These are phyloP conservation scores for Mycena kentingensis DNA, from an alignment of 768 basidiomycete genomes.

Conservation along the genomic window DNA sequence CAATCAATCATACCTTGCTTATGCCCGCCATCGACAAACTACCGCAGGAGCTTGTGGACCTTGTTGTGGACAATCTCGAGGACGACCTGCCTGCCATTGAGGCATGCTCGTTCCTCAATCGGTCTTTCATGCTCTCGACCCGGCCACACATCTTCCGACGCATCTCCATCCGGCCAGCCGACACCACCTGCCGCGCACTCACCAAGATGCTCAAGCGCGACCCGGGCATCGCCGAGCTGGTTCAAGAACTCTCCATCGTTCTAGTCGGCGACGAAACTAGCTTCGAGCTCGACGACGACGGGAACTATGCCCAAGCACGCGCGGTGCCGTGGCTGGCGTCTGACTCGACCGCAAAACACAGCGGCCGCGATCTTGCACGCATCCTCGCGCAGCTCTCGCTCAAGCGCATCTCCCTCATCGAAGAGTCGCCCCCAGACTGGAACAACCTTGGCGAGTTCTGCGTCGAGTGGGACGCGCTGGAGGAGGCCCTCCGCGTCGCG, in stretches of 20 bases:
- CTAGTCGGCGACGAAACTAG: slow-evolving; percentile 1
- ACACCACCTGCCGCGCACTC: not conserved
- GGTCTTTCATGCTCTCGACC: not conserved
- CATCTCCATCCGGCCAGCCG: not conserved
- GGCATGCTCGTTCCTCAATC: slow-evolving; percentile 1
- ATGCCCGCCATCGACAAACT: not conserved
- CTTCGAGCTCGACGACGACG: slow-evolving; percentile 1
- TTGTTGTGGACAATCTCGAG: slow-evolving; percentile 6
- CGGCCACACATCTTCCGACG: slow-evolving; percentile 1
- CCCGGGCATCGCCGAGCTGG: not conserved
- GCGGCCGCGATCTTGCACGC: not conserved
- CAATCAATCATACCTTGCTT: no score
- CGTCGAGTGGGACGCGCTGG: slow-evolving; percentile 5
- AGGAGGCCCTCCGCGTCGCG: not conserved
- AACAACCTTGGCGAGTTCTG: not conserved
- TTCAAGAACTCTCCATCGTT: slow-evolving; percentile 5
- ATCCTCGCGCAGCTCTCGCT: slow-evolving; percentile 3
- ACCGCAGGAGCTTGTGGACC: slow-evolving; percentile 9
- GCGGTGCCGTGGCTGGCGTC: not conserved
- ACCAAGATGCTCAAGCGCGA: not conserved
- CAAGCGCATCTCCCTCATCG: slow-evolving; percentile 3
- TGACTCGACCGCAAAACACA: not conserved
- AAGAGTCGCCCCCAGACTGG: not conserved
- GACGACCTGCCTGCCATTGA: slow-evolving; percentile 4
- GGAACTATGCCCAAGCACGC: not conserved